A percentile compares a stretch with the other conserved stretches of the same genome.
phyloP scores from a whole-genome alignment of 2,329 filamentous ascomycete genomes.

The Colletotrichum sp. region DNA sequence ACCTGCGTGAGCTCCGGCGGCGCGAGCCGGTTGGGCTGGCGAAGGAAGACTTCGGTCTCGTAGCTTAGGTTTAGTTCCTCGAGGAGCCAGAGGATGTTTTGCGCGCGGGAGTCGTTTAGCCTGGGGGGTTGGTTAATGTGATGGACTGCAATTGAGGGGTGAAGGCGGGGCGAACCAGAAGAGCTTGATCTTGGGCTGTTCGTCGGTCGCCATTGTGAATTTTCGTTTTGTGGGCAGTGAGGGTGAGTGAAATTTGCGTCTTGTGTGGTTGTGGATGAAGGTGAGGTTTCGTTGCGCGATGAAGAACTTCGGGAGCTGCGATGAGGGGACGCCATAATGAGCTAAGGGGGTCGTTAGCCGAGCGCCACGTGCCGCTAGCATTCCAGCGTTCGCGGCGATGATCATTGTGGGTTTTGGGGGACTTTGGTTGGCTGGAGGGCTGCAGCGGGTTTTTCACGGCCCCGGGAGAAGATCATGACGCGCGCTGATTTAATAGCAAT shows the following conservation, averaged over 20 bases:
- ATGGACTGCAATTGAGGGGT: neutral
- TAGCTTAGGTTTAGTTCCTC: slow-evolving; percentile 83
- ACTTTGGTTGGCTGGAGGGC: neutral
- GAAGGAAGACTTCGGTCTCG: slow-evolving; percentile 80
- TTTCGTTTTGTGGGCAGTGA: neutral
- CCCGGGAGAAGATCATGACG: neutral
- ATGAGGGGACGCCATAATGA: neutral
- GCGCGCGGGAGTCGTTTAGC: slow-evolving; percentile 83
- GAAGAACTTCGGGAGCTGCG: neutral
- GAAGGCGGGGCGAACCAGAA: slow-evolving; percentile 55
- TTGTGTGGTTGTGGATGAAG: neutral
- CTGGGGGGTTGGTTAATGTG: slow-evolving; percentile 44
- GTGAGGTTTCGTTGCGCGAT: neutral
- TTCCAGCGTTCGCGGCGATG: neutral
- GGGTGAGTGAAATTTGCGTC: neutral
- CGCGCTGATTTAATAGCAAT: neutral
- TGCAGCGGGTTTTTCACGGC: neutral
- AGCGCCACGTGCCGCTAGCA: neutral
- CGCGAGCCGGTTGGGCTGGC: slow-evolving; percentile 61
- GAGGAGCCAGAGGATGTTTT: slow-evolving; percentile 84
- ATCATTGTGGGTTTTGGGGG: neutral
- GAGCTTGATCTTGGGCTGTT: slow-evolving; percentile 61
- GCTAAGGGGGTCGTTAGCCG: neutral
- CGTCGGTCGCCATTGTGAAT: slow-evolving; percentile 22
- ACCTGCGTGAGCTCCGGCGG: slow-evolving; percentile 77